phyloP scores from a whole-genome alignment of 345 rosid genomes.

The Pistacia vera region DNA sequence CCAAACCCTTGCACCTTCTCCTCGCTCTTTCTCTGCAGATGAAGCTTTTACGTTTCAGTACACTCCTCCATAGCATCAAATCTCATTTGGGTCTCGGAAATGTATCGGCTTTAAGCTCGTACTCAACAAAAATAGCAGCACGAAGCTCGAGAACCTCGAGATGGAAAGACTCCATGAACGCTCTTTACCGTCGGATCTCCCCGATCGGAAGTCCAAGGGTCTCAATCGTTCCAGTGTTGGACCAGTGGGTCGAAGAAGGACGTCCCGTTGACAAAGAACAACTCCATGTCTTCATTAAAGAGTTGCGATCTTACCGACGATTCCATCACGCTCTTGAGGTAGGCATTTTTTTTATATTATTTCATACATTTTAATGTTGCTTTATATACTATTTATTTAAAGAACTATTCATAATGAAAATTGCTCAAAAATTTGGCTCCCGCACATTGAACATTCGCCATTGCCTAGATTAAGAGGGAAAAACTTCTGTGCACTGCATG shows the following conservation, averaged over 20 bases:
- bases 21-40: not conserved
- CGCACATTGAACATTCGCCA: no score
- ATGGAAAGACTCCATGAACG: not conserved
- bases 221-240: constrained; percentile 40
- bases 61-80: not conserved
- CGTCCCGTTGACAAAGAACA: constrained; percentile 13
- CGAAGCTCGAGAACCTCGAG: no score
- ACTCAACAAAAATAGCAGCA: not conserved
- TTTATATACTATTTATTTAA: no score
- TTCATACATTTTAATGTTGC: not conserved
- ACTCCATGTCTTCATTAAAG: constrained; percentile 21
- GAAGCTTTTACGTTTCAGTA: not conserved
- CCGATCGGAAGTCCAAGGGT: constrained; percentile 29
- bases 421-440: no score
- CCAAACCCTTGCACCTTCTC: no score
- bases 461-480: no score
- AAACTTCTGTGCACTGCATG: no score
- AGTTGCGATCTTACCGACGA: constrained; percentile 25
- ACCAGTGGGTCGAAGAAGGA: constrained; percentile 47
- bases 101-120: not conserved
- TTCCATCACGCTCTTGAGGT: constrained; percentile 50
- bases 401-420: no score
- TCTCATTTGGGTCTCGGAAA: constrained; percentile 20
- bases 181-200: constrained; percentile 33
- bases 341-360: not conserved